Percentiles rank a stretch among this genome's conserved stretches.
Evolutionary conservation across 108 stramenopile species (phyloP).

Genomic region (Cylindrotheca closterium): DNA sequence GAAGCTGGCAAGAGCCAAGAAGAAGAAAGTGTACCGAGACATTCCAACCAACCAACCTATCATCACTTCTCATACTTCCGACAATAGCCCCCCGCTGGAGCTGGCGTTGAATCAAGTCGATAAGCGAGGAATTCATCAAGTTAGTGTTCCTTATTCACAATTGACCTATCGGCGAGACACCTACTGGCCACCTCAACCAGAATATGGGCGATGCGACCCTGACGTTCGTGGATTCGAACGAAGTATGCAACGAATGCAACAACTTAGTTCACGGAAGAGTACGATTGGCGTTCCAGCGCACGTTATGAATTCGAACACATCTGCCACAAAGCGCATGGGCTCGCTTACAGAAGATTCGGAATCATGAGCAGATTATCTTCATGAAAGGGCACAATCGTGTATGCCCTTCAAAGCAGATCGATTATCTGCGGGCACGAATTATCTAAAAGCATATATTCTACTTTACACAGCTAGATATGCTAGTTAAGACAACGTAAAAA

Average conservation of each 20-base stretch:
- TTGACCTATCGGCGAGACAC: conserved; percentile 62
- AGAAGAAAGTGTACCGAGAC: background rate
- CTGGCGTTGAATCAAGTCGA: conserved; percentile 18
- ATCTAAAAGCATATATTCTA: too few species aligned
- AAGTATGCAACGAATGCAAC: background rate
- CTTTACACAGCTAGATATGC: too few species aligned
- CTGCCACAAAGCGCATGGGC: too few species aligned
- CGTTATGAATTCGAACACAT: too few species aligned
- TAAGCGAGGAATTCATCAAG: conserved; percentile 44
- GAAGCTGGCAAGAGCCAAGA: conserved; percentile 3
- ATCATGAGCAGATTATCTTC: too few species aligned
- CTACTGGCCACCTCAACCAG: conserved; percentile 77
- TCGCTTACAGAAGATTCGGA: too few species aligned
- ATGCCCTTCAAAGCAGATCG: too few species aligned
- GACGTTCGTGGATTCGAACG: conserved; percentile 16
- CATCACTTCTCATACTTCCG: conserved; percentile 27
- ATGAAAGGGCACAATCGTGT: too few species aligned
- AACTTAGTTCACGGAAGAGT: background rate
- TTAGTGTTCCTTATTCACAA: conserved; percentile 64
- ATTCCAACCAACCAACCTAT: conserved; percentile 45
- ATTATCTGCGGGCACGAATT: too few species aligned
- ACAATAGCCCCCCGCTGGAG: conserved; percentile 16
- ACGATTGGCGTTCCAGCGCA: too few species aligned
- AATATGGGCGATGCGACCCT: conserved; percentile 29
- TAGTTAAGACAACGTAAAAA: too few species aligned